Percentiles rank a stretch among this genome's conserved stretches.
phyloP scores from a whole-genome alignment of 805 yeast genomes.

The Saturnispora diversa region DNA sequence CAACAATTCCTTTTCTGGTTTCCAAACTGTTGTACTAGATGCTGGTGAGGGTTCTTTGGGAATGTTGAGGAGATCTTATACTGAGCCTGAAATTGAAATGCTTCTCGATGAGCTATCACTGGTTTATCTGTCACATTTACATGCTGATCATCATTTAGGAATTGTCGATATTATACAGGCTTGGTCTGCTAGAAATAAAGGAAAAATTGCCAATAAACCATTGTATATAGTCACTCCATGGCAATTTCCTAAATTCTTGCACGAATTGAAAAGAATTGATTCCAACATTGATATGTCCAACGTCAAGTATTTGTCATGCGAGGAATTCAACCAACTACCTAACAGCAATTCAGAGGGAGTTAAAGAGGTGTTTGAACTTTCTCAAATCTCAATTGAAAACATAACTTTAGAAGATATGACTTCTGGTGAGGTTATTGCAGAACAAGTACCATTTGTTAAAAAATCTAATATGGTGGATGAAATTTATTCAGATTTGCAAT shows the following conservation, averaged over 20 bases:
- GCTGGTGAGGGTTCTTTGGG: conserved; percentile 96
- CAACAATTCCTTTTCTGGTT: conserved; percentile 13
- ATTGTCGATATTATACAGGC: conserved; percentile 56
- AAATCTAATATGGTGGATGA: conserved; percentile 10
- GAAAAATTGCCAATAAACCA: conserved; percentile 22
- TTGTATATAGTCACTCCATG: conserved; percentile 67
- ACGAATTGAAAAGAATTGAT: conserved; percentile 46
- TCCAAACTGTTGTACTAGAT: conserved; percentile 57
- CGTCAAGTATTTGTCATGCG: conserved; percentile 24
- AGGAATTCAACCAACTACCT: conserved; percentile 24
- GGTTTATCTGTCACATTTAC: conserved; percentile 78
- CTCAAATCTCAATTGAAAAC: conserved; percentile 18
- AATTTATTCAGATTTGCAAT: conserved; percentile 36
- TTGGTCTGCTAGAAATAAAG: conserved; percentile 45
- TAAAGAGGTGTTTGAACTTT: conserved; percentile 14
- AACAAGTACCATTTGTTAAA: conserved; percentile 5
- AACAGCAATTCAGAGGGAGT: background rate
- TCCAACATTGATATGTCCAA: conserved; percentile 14
- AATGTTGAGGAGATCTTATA: conserved; percentile 53
- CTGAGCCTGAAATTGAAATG: conserved; percentile 33
- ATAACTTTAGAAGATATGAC: conserved; percentile 5
- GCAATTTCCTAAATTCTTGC: conserved; percentile 57
- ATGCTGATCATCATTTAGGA: conserved; percentile 96
- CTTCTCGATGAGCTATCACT: conserved; percentile 54
- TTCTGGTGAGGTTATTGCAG: conserved; percentile 6